These are phyloP conservation scores for Calonectria henricotiae DNA, from an alignment of 2,329 filamentous ascomycete genomes.

Conservation along the genomic window DNA sequence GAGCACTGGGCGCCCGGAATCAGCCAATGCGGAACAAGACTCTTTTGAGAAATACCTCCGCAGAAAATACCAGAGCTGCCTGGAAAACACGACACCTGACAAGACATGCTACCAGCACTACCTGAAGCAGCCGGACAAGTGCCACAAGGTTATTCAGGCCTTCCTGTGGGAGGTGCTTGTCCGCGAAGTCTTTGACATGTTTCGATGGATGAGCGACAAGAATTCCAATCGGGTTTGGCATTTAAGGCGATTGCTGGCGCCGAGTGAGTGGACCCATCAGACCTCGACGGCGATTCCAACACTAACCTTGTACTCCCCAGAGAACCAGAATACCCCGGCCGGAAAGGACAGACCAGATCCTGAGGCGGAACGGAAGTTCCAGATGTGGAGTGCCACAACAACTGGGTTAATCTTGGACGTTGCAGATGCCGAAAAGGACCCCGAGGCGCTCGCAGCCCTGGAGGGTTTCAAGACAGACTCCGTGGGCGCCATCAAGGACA, in stretches of 20 bases:
- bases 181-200: constrained; percentile 5
- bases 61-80: not conserved
- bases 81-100: not conserved
- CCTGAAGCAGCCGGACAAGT: not conserved
- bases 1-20: not conserved
- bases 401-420: not conserved
- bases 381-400: constrained; percentile 28
- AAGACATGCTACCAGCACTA: not conserved
- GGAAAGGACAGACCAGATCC: not conserved
- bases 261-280: not conserved
- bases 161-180: constrained; percentile 14
- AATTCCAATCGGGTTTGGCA: not conserved
- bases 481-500: not conserved
- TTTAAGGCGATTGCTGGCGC: not conserved
- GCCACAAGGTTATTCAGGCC: constrained; percentile 19
- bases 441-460: not conserved
- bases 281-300: not conserved
- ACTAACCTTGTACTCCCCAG: not conserved
- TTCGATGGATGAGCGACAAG: constrained; percentile 18
- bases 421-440: not conserved
- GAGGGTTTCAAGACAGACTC: not conserved
- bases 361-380: constrained; percentile 31
- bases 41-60: not conserved
- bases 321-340: not conserved
- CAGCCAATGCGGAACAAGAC: not conserved